Evolutionary conservation across 108 stramenopile genomes (phyloP).

Genomic region (Cyclotella atomus): DNA sequence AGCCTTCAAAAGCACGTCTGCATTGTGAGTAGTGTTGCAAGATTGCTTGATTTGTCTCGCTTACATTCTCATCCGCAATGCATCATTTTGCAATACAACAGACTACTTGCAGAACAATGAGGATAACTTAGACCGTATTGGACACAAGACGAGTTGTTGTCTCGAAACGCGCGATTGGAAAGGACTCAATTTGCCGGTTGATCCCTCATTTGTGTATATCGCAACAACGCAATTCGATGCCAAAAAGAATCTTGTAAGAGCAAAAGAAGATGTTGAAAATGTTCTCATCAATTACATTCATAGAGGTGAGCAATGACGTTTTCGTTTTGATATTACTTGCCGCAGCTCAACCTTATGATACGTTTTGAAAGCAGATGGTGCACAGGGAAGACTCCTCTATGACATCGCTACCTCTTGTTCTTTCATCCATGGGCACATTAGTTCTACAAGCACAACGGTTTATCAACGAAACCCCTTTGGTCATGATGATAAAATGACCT

Average conservation of each 20-base stretch:
- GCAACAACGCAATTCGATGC: background rate
- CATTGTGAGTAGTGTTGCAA: no score
- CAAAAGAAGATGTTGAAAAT: constrained; percentile 3
- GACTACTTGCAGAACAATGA: constrained; percentile 2
- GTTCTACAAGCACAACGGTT: background rate
- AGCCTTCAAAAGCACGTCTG: no score
- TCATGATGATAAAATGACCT: background rate
- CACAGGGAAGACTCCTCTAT: constrained; percentile 4
- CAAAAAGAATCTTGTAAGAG: background rate
- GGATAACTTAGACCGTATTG: background rate
- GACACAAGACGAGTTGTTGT: background rate
- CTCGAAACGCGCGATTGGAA: background rate
- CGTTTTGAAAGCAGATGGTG: background rate
- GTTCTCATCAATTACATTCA: background rate
- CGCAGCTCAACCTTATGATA: no score
- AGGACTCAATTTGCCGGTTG: background rate
- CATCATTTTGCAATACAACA: no score
- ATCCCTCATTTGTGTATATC: background rate
- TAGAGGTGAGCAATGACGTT: background rate
- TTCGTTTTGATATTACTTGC: no score
- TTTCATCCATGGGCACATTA: background rate
- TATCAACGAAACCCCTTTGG: constrained; percentile 8
- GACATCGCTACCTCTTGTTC: background rate
- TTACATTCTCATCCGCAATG: no score
- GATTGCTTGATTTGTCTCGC: no score